Percentiles rank a stretch among this genome's conserved stretches.
These are phyloP conservation scores for Schizophyllum amplum DNA, from an alignment of 1,284 basidiomycete genomes.

Conservation along the genomic window DNA sequence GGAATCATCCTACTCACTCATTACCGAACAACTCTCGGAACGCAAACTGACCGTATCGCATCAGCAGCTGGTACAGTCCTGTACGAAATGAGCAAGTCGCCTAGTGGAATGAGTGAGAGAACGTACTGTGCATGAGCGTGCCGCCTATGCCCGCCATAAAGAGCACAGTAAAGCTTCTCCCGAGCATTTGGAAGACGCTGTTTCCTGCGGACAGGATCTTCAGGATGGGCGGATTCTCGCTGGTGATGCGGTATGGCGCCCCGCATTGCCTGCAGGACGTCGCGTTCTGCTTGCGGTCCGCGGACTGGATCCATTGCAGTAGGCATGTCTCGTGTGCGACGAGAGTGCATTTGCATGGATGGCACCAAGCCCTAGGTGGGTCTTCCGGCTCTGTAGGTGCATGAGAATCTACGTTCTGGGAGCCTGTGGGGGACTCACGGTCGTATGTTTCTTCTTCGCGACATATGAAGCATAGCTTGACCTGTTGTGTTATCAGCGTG, in stretches of 20 bases:
- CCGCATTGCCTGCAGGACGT: constrained; percentile 76
- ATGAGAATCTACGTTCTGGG: background rate
- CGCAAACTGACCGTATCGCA: constrained; percentile 64
- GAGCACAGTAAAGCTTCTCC: constrained; percentile 40
- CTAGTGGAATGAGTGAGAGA: background rate
- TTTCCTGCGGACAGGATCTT: constrained; percentile 42
- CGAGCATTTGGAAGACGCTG: constrained; percentile 36
- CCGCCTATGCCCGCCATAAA: constrained; percentile 36
- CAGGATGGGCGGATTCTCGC: constrained; percentile 47
- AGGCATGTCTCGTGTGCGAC: constrained; percentile 74
- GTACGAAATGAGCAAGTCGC: constrained; percentile 4
- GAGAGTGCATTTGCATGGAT: constrained; percentile 73
- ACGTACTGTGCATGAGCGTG: constrained; percentile 30
- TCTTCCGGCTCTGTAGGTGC: constrained; percentile 11
- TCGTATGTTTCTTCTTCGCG: constrained; percentile 53
- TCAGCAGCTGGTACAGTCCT: constrained; percentile 57
- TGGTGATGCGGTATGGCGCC: constrained; percentile 55
- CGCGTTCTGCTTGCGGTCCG: constrained; percentile 55
- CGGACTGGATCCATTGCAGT: constrained; percentile 65
- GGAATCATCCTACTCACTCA: constrained; percentile 41
- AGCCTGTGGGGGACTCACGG: background rate
- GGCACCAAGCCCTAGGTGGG: constrained; percentile 55
- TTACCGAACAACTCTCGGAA: constrained; percentile 58
- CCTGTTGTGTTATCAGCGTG: constrained; percentile 25
- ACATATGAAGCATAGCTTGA: constrained; percentile 74